Percentiles rank a stretch among this genome's conserved stretches.
These are phyloP conservation scores for Secale cereale DNA, from an alignment of 176 grass and related monocot species.

Conservation along the genomic window DNA sequence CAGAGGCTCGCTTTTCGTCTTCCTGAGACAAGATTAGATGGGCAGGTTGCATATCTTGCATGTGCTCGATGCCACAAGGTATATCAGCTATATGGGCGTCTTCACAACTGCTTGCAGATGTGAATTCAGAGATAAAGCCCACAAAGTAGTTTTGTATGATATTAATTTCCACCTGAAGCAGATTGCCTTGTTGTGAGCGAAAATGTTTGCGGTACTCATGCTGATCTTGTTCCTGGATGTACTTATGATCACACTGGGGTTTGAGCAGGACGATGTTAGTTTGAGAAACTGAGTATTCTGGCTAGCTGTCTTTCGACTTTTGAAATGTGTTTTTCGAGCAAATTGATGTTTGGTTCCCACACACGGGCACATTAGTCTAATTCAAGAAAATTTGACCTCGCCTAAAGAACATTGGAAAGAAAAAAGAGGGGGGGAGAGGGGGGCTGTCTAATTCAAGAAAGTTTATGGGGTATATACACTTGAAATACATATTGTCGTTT, in stretches of 20 bases:
- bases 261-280: neutral
- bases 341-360: too few species aligned
- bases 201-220: neutral
- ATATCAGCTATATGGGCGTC: neutral
- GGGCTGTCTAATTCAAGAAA: too few species aligned
- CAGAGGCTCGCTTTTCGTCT: slow-evolving; percentile 82
- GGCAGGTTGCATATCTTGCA: neutral
- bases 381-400: too few species aligned
- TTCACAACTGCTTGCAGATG: slow-evolving; percentile 23
- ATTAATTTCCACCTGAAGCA: neutral
- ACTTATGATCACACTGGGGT: neutral
- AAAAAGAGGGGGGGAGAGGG: too few species aligned
- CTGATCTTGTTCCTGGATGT: neutral
- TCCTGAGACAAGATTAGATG: slow-evolving; percentile 43
- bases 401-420: too few species aligned
- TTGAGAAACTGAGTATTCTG: neutral
- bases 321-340: too few species aligned
- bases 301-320: too few species aligned
- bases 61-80: neutral
- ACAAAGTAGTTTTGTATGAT: neutral
- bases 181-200: neutral
- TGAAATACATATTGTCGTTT: too few species aligned
- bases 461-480: too few species aligned
- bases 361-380: too few species aligned
- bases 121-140: slow-evolving; percentile 13